Conservation (phyloP, 2,329 filamentous ascomycete genomes). For the Nothophoma quercina region DNA sequence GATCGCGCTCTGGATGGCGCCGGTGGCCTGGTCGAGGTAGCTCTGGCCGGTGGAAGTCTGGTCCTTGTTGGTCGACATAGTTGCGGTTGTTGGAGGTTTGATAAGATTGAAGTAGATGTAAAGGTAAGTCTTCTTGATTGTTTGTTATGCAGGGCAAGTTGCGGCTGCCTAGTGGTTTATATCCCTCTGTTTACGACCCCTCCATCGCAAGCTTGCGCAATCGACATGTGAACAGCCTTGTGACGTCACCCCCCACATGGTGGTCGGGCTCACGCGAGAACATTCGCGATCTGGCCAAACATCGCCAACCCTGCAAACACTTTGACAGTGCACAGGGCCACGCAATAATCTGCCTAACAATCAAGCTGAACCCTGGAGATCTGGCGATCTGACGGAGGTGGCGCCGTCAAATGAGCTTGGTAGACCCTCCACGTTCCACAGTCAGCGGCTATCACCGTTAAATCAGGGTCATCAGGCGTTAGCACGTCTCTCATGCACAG, state of each 20-base stretch:
- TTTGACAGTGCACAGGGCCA: too few species aligned
- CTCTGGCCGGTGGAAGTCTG: slow-evolving; percentile 80
- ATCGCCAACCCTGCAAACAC: slow-evolving; percentile 3
- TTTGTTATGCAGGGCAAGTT: neutral
- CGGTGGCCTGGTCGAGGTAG: slow-evolving; percentile 68
- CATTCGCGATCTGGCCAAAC: slow-evolving; percentile 1
- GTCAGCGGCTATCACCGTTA: neutral
- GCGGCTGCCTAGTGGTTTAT: slow-evolving; percentile 4
- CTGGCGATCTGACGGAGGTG: slow-evolving; percentile 13
- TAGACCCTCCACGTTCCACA: neutral
- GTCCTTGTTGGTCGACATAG: slow-evolving; percentile 61
- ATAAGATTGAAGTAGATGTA: neutral
- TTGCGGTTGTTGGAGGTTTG: slow-evolving; percentile 28
- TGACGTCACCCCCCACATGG: slow-evolving; percentile 16
- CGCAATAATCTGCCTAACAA: neutral
- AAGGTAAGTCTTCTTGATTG: too few species aligned
- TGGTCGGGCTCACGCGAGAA: neutral
- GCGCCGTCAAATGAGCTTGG: slow-evolving; percentile 15
- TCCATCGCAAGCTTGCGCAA: neutral
- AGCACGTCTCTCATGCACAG: neutral
- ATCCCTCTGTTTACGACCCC: slow-evolving; percentile 1
- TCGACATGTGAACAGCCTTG: slow-evolving; percentile 3
- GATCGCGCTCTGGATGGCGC: slow-evolving; percentile 74
- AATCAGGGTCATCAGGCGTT: neutral
- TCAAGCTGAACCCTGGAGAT: slow-evolving; percentile 1